Conservation (phyloP, 2,329 filamentous ascomycete species). For the Botryotinia narcissicola region DNA sequence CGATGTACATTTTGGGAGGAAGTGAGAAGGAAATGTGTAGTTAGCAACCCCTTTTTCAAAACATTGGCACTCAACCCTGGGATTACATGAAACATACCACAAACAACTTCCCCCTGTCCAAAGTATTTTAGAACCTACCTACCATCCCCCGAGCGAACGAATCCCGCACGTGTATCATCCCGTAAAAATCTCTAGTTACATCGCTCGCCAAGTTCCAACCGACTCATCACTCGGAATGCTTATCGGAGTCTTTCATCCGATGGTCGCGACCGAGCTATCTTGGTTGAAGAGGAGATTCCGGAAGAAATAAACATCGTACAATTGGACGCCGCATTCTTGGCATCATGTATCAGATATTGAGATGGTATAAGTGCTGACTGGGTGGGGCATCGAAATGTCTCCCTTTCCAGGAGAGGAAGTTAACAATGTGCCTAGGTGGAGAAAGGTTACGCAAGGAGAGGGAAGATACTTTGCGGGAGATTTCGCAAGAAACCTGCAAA, state of each 20-base stretch:
- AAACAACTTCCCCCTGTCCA: not conserved
- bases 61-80: not conserved
- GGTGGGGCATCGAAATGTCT: not conserved
- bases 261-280: not conserved
- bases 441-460: not conserved
- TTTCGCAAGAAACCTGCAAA: not conserved
- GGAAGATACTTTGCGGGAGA: not conserved
- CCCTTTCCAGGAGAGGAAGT: slow-evolving; percentile 7
- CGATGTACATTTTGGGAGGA: not conserved
- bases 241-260: not conserved
- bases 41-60: not conserved
- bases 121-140: not conserved
- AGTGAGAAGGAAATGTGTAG: not conserved
- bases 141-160: not conserved
- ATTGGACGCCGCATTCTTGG: not conserved
- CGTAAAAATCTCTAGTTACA: not conserved
- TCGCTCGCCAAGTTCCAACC: not conserved
- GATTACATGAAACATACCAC: not conserved
- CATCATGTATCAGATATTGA: not conserved
- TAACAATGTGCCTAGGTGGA: not conserved
- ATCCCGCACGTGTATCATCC: not conserved
- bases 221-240: not conserved
- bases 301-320: not conserved
- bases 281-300: not conserved
- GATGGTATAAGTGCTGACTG: not conserved